phyloP scores from a whole-genome alignment of 306 rosid species.

The Prunus mira region DNA sequence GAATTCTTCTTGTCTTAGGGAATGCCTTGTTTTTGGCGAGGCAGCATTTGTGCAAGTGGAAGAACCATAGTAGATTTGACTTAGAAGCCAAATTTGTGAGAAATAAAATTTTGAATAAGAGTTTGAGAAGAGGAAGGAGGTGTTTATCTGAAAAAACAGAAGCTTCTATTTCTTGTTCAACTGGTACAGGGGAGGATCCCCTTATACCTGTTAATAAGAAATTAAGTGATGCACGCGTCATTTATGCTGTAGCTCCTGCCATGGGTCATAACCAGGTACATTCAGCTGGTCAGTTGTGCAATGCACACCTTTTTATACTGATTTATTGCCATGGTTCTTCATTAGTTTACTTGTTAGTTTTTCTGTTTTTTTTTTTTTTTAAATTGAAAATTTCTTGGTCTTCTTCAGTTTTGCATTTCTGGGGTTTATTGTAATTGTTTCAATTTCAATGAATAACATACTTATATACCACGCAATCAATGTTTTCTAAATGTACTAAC shows the following conservation, averaged over 20 bases:
- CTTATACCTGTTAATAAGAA: slow-evolving; percentile 30
- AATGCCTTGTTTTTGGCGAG: slow-evolving; percentile 27
- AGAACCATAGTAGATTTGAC: slow-evolving; percentile 1
- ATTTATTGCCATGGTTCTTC: not conserved
- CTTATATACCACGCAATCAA: too few relatives aligned
- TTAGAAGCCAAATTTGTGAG: slow-evolving; percentile 13
- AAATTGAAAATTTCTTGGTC: not conserved
- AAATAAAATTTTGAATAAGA: slow-evolving; percentile 22
- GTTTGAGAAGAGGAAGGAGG: slow-evolving; percentile 13
- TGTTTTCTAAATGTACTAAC: not conserved
- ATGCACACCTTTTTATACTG: not conserved
- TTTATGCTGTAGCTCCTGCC: slow-evolving; percentile 84
- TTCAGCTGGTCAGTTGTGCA: not conserved
- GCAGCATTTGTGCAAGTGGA: slow-evolving; percentile 31
- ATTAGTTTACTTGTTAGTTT: not conserved
- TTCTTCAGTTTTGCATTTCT: too few relatives aligned
- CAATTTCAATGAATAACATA: not conserved
- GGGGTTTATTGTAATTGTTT: not conserved
- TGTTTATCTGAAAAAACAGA: slow-evolving; percentile 20
- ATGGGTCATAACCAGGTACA: slow-evolving; percentile 94
- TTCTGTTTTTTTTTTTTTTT: not conserved
- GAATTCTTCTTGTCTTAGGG: slow-evolving; percentile 33
- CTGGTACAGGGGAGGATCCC: slow-evolving; percentile 19
- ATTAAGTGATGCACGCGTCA: slow-evolving; percentile 45
- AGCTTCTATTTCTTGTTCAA: slow-evolving; percentile 35